A percentile compares a stretch with the other conserved stretches of the same genome.
Conservation (phyloP, 2,329 filamentous ascomycete species). For the Ascosphaera acerosa region DNA sequence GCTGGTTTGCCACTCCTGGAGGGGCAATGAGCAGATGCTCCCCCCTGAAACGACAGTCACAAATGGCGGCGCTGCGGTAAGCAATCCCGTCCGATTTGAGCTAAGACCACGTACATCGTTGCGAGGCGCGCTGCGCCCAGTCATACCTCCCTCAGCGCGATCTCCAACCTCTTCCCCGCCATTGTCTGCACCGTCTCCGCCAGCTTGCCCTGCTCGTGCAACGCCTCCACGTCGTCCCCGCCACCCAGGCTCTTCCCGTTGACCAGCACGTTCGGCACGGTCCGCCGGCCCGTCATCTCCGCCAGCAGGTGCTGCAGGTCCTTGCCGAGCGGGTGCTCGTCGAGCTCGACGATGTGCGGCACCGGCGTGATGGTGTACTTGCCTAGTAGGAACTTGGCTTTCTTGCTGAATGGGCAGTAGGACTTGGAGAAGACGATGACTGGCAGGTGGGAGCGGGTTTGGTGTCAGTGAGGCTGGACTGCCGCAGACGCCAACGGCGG, state of each 20-base stretch:
- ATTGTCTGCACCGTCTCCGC: conserved; percentile 45
- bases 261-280: conserved; percentile 79
- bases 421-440: conserved; percentile 93
- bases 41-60: no score
- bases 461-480: no score
- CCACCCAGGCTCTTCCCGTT: conserved; percentile 77
- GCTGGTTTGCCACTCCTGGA: no score
- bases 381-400: conserved; percentile 61
- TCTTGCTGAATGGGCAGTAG: conserved; percentile 67
- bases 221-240: conserved; percentile 54
- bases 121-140: no score
- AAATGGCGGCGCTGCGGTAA: no score
- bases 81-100: no score
- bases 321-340: conserved; percentile 49
- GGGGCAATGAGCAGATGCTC: no score
- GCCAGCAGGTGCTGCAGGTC: conserved; percentile 46
- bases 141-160: conserved; percentile 8
- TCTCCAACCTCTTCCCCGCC: conserved; percentile 37
- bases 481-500: no score
- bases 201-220: conserved; percentile 42
- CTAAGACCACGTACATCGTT: no score
- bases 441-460: no score
- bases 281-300: conserved; percentile 51
- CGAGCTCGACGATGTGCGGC: conserved; percentile 76
- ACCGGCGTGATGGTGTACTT: conserved; percentile 61